Evolutionary conservation across 768 basidiomycete genomes (phyloP), one percentile per base, ranked within the genome.

Genomic region (Boletellus ananiceps): DNA sequence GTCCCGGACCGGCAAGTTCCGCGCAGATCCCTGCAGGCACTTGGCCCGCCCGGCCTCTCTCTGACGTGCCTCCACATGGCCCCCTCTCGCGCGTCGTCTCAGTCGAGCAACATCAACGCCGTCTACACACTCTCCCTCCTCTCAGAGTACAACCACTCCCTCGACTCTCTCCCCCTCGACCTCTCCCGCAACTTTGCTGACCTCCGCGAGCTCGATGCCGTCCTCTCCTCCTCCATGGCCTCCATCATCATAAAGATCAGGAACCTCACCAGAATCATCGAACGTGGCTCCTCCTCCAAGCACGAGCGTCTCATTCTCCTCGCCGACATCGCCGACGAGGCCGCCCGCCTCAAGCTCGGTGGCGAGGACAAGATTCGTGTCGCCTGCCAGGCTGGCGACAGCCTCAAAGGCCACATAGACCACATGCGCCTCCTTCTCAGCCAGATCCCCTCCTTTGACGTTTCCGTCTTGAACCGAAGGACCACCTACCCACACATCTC

Each of bases 331-430:
- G 92, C 93, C 7, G 94, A 98, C 47, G 95, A 97, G 69, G 93
- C 93, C 0, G 74, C 79, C 40, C 79, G 89, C 39, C 86, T 96
- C 70, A 92, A 93, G 69, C 80, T 93, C 52, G 94, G 95, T 23
- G 90, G 89, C 46, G 95, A 97, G 68, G 96, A 98, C 81, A 97
- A 97, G 76, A 95, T 97, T 68, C 82, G 92, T 61, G 91, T 95
- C 52, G 92, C 92, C 16, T 91, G 86, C 57, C 85, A 84, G 55
- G 93, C 93, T 23, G 89, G 90, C 33, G 93, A 97, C 72, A 86
- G 82, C 59, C 83, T 97, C 69, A 81, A 84, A 60, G 68, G 70
- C 8, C 83, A 88, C 66, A 70, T 75, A 40, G 63, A 64, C 51
- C 83, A 89, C 59, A 79, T 89, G 62, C 74, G 74, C 42, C 70